Conservation (phyloP, 148 eudicot species). For the Amaranthus hypochondriacus region DNA sequence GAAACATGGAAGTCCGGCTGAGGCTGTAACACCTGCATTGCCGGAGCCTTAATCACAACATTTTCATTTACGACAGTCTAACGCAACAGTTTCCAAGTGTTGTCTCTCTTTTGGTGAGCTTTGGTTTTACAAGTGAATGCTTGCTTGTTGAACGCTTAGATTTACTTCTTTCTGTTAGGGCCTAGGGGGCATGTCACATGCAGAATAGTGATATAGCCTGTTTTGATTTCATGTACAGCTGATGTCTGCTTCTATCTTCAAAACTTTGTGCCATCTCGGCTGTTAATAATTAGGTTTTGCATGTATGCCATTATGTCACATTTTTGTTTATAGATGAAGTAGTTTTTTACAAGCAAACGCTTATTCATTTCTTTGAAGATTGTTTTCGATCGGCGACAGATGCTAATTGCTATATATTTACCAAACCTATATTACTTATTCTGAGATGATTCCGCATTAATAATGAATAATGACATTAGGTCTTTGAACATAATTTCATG, state of each 20-base stretch:
- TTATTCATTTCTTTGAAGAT: no score
- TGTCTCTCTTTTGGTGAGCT: no score
- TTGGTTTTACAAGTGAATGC: not conserved
- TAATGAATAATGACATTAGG: no score
- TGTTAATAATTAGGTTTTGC: not conserved
- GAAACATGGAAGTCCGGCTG: slow-evolving; percentile 31
- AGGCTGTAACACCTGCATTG: slow-evolving; percentile 15
- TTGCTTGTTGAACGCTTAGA: not conserved
- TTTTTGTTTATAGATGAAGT: no score
- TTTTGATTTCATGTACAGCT: slow-evolving; percentile 6
- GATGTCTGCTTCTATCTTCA: not conserved
- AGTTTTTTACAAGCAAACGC: no score
- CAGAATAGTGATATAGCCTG: not conserved
- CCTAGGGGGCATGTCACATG: not conserved
- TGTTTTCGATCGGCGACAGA: no score
- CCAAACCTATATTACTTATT: no score
- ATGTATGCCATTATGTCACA: not conserved
- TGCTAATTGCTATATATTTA: no score
- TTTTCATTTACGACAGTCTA: not conserved
- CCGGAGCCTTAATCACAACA: slow-evolving; percentile 13
- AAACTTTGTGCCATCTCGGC: not conserved
- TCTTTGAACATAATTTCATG: no score
- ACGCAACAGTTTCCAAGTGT: not conserved
- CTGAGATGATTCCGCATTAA: no score
- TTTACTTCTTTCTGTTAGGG: not conserved